phyloP scores from a whole-genome alignment of 2,329 filamentous ascomycete species.

The Cercospora sp. region DNA sequence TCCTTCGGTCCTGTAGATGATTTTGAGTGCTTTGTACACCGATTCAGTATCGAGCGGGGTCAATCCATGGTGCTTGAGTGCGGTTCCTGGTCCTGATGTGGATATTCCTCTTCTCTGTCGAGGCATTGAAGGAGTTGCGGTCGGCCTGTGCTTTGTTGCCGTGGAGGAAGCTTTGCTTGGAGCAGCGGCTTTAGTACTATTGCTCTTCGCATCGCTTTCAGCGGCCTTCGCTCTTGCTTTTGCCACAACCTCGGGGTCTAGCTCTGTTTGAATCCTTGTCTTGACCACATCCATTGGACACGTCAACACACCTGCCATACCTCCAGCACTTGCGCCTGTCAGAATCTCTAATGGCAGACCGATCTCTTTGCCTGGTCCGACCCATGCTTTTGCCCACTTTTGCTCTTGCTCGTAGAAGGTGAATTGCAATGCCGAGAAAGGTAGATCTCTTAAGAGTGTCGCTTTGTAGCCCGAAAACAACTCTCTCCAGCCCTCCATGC shows the following conservation, averaged over 20 bases:
- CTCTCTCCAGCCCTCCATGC: constrained; percentile 76
- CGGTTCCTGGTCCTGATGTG: constrained; percentile 83
- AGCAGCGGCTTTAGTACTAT: constrained; percentile 7
- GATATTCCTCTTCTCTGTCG: constrained; percentile 61
- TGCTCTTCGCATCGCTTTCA: neutral
- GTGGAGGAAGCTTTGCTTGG: constrained; percentile 13
- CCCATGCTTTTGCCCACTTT: constrained; percentile 74
- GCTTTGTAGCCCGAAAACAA: constrained; percentile 97
- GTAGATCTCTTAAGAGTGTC: constrained; percentile 88
- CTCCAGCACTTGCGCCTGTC: constrained; percentile 86
- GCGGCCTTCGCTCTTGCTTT: constrained; percentile 30
- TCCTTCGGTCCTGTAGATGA: constrained; percentile 90
- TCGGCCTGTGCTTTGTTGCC: constrained; percentile 22
- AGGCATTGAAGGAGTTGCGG: constrained; percentile 6
- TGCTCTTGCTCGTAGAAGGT: constrained; percentile 98
- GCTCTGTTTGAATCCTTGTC: constrained; percentile 91
- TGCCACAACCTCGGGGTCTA: constrained; percentile 55
- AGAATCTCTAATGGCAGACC: constrained; percentile 81
- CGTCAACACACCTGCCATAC: constrained; percentile 88
- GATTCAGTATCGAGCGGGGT: constrained; percentile 85
- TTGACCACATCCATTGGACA: constrained; percentile 98
- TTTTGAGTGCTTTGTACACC: constrained; percentile 74
- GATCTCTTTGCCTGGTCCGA: constrained; percentile 73
- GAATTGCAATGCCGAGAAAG: constrained; percentile 94
- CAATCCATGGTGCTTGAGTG: constrained; percentile 75